Evolutionary conservation across 305 asterid species (phyloP), one percentile per base, ranked within the genome.

Genomic region (Fraxinus latifolia): DNA sequence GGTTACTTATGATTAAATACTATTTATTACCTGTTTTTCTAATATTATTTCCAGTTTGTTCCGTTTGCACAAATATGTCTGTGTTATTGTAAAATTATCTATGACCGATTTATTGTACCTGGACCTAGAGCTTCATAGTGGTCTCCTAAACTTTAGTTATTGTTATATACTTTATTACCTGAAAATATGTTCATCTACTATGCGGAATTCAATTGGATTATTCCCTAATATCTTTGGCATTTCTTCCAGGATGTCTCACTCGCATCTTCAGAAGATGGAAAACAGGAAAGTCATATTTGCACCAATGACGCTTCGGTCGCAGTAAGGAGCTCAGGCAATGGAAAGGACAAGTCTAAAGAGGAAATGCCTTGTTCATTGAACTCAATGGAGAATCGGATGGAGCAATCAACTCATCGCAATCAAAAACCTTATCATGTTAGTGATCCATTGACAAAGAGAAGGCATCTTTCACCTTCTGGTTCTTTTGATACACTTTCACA

Each of bases 231-330:
- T 81, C 47, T 42, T 79, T 80, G 78, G 55, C 77, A 21, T 60
- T 85, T 81, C 80, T 83, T 83, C 82, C 94, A 92, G 95, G 95
- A 86, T 36, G 76, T 76, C 34, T 55, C 86, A 31, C 12, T 76
- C 81, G 85, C 86, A 36, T 80, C 90, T 32, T 58, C 82, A 83
- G 89, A 85, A 76, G 83, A 80, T 73, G 84, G 80, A 80, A 81
- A 42, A 75, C 83, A 42, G 55, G 89, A 78, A 74, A 83, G 76
- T 21, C 79, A 21, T 79, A 77, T 68, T 8, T 42, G 79, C 78
- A 80, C 58, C 39, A 85, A 83, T 23, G 76, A 78, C 74, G 58
- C 84, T 33, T 78, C 11, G 17, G 55, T 72, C 77, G 83, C 82
- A 12, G 65, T 36, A 21, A 79, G 76, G 76, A 81, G 82, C 84